A percentile compares a stretch with the other conserved stretches of the same genome.
Evolutionary conservation across 1,284 basidiomycete species (phyloP).

Genomic region (Fistulinella staudtii): DNA sequence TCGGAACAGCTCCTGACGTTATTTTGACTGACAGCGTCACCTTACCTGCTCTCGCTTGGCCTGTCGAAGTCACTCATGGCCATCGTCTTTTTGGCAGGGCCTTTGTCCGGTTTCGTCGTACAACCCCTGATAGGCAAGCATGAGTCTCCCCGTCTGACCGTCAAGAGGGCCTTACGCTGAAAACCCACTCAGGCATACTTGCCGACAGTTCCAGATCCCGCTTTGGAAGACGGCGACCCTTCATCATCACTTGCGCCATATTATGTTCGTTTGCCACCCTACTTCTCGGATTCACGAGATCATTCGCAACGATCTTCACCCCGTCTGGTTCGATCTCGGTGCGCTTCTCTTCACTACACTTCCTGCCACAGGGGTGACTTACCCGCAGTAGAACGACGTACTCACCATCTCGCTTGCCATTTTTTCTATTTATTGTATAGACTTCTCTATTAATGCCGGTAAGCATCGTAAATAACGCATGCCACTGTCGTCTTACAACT

Average conservation of each 20-base stretch:
- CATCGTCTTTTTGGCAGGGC: conserved; percentile 92
- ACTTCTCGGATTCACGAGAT: conserved; percentile 80
- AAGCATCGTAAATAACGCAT: conserved; percentile 14
- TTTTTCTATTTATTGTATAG: conserved; percentile 83
- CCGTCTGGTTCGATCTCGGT: conserved; percentile 36
- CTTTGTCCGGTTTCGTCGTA: conserved; percentile 86
- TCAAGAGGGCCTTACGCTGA: neutral
- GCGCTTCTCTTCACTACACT: conserved; percentile 4
- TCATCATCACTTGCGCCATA: conserved; percentile 72
- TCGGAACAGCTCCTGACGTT: conserved; percentile 5
- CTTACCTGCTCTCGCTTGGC: conserved; percentile 89
- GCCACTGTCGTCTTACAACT: conserved; percentile 1
- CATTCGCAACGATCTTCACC: conserved; percentile 65
- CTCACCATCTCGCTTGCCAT: conserved; percentile 80
- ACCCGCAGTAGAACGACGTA: conserved; percentile 47
- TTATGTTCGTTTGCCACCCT: conserved; percentile 75
- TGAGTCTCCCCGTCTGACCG: conserved; percentile 1
- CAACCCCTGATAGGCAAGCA: conserved; percentile 79
- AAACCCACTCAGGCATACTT: conserved; percentile 52
- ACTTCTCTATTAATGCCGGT: conserved; percentile 92
- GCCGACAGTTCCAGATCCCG: conserved; percentile 86
- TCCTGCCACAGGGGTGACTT: neutral
- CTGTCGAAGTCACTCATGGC: conserved; percentile 86
- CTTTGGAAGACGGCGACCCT: conserved; percentile 81
- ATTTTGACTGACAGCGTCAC: conserved; percentile 70